phyloP scores from a whole-genome alignment of 495 filamentous ascomycete species.

The Penicillium alfredii region DNA sequence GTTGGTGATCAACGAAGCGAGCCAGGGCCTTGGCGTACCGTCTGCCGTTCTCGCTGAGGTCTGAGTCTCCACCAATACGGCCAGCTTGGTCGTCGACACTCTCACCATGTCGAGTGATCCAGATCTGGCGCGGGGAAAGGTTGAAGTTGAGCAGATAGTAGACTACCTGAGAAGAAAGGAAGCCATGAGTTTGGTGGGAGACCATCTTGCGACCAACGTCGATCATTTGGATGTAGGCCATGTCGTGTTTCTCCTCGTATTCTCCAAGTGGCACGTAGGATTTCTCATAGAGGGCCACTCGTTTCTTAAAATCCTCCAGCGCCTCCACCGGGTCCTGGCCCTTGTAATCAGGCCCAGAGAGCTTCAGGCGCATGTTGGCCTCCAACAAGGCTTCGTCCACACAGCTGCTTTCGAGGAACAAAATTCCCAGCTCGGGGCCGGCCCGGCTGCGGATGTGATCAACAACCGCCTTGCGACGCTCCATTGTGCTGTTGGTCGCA shows the following conservation, averaged over 20 bases:
- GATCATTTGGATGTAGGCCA: constrained; percentile 95
- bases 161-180: constrained; percentile 81
- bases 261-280: constrained; percentile 88
- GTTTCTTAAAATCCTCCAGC: constrained; percentile 84
- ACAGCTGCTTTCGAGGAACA: constrained; percentile 93
- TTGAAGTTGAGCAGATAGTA: constrained; percentile 97
- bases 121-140: constrained; percentile 88
- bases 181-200: constrained; percentile 81
- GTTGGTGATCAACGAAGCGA: constrained; percentile 69
- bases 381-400: constrained; percentile 76
- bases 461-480: constrained; percentile 76
- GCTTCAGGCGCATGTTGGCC: constrained; percentile 94
- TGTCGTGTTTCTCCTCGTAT: constrained; percentile 79
- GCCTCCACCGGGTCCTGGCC: constrained; percentile 81
- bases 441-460: constrained; percentile 76
- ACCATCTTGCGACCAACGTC: constrained; percentile 94
- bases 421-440: constrained; percentile 76
- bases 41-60: constrained; percentile 68
- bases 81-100: constrained; percentile 72
- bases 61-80: constrained; percentile 80
- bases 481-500: constrained; percentile 91
- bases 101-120: constrained; percentile 93
- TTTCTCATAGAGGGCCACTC: constrained; percentile 87
- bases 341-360: constrained; percentile 95
- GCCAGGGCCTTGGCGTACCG: constrained; percentile 67